A percentile compares a stretch with the other conserved stretches of the same genome.
Evolutionary conservation across 2,329 filamentous ascomycete species (phyloP).

Genomic region (Ustulina deusta): DNA sequence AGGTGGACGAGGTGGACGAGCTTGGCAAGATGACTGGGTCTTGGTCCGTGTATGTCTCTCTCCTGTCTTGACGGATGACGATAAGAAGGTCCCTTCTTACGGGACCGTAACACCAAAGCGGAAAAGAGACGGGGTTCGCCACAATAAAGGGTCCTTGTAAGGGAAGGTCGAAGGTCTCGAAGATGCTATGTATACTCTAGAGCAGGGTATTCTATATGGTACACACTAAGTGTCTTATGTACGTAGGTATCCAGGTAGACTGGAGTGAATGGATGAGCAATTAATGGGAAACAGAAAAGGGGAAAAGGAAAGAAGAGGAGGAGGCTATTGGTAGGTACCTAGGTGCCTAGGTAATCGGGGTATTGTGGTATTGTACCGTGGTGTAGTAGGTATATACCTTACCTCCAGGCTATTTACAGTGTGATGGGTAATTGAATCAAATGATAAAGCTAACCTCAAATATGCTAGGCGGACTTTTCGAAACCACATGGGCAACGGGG

Average conservation of each 20-base stretch:
- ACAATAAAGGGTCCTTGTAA: too few relatives aligned
- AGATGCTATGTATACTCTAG: neutral
- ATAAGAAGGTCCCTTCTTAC: neutral
- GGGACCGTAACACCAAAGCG: constrained; percentile 22
- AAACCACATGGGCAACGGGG: constrained; percentile 2
- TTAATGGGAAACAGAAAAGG: constrained; percentile 11
- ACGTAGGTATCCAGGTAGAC: neutral
- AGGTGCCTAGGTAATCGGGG: too few relatives aligned
- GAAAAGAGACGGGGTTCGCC: constrained; percentile 8
- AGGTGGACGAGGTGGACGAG: neutral
- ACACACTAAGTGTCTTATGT: neutral
- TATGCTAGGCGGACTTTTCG: constrained; percentile 11
- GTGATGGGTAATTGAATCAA: neutral
- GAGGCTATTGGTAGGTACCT: neutral
- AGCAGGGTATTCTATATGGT: neutral
- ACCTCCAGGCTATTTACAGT: neutral
- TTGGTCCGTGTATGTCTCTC: neutral
- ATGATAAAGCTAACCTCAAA: neutral
- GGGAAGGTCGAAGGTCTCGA: neutral
- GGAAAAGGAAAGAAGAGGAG: neutral
- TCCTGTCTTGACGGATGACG: neutral
- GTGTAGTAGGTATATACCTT: too few relatives aligned
- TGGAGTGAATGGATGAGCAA: neutral
- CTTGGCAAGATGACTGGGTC: constrained; percentile 2
- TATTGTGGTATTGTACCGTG: too few relatives aligned